phyloP scores from a whole-genome alignment of 805 yeast species.

The Teunomyces gatunensis region DNA sequence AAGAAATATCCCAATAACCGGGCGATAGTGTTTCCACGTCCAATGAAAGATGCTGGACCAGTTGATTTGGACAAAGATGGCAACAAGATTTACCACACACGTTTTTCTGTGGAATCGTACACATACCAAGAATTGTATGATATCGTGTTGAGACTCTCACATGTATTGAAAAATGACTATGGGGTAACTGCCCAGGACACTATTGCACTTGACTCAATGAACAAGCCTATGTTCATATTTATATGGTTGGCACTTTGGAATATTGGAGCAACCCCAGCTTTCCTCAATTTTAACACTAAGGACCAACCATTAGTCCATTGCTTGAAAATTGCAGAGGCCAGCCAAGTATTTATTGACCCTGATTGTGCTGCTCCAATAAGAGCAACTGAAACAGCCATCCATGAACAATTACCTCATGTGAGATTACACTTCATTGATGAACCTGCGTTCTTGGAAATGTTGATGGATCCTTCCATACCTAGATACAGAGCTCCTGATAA shows the following conservation, averaged over 20 bases:
- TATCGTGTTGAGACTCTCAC: conserved; percentile 62
- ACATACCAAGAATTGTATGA: conserved; percentile 71
- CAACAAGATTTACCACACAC: conserved; percentile 47
- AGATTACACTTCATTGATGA: conserved; percentile 53
- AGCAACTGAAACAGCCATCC: conserved; percentile 45
- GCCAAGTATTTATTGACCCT: conserved; percentile 71
- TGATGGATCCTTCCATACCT: conserved; percentile 40
- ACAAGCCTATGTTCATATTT: conserved; percentile 77
- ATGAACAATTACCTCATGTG: conserved; percentile 34
- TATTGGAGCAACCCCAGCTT: conserved; percentile 85
- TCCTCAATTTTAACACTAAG: conserved; percentile 74
- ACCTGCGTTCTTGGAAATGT: conserved; percentile 41
- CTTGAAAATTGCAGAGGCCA: conserved; percentile 61
- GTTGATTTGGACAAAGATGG: conserved; percentile 27
- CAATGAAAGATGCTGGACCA: conserved; percentile 28
- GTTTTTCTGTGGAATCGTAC: conserved; percentile 57
- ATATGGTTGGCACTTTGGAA: conserved; percentile 89
- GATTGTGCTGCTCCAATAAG: conserved; percentile 54
- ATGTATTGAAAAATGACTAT: conserved; percentile 59
- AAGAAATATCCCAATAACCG: conserved; percentile 44
- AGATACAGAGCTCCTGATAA: conserved; percentile 53
- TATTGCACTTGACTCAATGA: conserved; percentile 73
- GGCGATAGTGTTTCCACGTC: conserved; percentile 66
- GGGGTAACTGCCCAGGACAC: conserved; percentile 65
- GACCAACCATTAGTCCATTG: conserved; percentile 80